Conservation (phyloP, 1,284 basidiomycete species). For the Ganoderma multipileum region DNA sequence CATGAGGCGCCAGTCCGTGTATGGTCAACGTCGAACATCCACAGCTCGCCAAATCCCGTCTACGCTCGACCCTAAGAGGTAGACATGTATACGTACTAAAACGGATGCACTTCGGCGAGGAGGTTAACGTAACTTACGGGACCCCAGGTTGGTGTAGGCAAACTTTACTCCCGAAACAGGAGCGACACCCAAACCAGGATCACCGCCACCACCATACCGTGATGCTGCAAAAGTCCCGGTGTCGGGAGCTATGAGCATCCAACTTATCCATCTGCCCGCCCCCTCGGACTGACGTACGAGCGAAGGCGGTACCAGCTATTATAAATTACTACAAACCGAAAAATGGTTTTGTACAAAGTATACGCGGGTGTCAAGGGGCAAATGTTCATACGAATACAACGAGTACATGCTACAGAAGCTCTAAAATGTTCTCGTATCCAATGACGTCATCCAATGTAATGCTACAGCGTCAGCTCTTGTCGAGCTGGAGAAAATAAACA, state of each 20-base stretch:
- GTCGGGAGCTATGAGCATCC: not conserved
- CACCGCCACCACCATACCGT: not conserved
- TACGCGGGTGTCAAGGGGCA: not conserved
- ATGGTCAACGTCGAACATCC: too few species aligned
- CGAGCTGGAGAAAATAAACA: not conserved
- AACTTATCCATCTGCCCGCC: too few species aligned
- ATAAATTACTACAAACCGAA: not conserved
- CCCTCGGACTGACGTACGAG: not conserved
- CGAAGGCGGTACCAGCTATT: not conserved
- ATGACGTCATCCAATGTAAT: not conserved
- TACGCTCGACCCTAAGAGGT: too few species aligned
- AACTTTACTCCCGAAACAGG: not conserved
- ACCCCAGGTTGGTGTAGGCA: too few species aligned
- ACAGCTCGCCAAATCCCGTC: too few species aligned
- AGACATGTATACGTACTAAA: too few species aligned
- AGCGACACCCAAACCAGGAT: not conserved
- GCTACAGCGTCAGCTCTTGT: conserved; percentile 8
- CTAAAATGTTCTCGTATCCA: not conserved
- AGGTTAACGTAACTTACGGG: too few species aligned
- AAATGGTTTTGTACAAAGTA: conserved; percentile 1
- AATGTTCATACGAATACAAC: not conserved
- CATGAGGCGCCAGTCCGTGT: too few species aligned
- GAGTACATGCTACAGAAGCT: conserved; percentile 7
- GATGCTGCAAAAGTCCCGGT: not conserved
- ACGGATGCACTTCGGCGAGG: too few species aligned